Base-by-base conservation (phyloP, 225 moss, liverwort and hornwort species). In the Thuidium tamariscinum region DNA sequence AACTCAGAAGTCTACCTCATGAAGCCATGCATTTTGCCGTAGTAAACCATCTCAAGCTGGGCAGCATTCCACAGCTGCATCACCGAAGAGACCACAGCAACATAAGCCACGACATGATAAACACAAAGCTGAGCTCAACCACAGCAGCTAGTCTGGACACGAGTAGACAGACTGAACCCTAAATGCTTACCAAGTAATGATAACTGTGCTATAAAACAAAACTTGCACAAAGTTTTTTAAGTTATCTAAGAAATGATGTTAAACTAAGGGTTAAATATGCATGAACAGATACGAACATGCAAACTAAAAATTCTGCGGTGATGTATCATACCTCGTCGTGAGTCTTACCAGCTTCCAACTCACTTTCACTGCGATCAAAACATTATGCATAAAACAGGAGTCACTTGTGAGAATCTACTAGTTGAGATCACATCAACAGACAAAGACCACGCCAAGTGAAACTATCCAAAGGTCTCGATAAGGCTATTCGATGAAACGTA, bases 1-100 rank as follows among this genome's bases (percentile, higher is more conserved):
- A 37, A 81, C 75, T 69, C 63, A 76, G 51, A 13, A 46, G 8
- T 42, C 46, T 79, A 99, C 98, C 98, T 96, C 98, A 99, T 99
- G 63, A 92, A 99, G 39, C 98, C 98, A 74, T 99, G 98, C 98
- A 99, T 99, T 90, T 99, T 99, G 9, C 97, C 98, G 48, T 96
- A 92, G 65, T 94, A 92, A 30, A 99, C 96, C 98, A 99, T 97
- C 88, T 99, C 98, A 14, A 97, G 90, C 86, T 99, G 98, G 62
- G 98, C 89, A 60, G 98, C 98, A 87, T 98, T 98, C 98, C 98
- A 98, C 44, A 98, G 89, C 98, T 98, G 92, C 89, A 76, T 83
- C 74, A 76, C 65, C 72, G 54, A 86, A 77, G 32, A 79, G 32
- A 79, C 22, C 65, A 80, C 21, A 75, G 46, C 30, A 74, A 57